A percentile compares a stretch with the other conserved stretches of the same genome.
phyloP scores from a whole-genome alignment of 1,284 basidiomycete genomes.

The Cystobasidium sp. region DNA sequence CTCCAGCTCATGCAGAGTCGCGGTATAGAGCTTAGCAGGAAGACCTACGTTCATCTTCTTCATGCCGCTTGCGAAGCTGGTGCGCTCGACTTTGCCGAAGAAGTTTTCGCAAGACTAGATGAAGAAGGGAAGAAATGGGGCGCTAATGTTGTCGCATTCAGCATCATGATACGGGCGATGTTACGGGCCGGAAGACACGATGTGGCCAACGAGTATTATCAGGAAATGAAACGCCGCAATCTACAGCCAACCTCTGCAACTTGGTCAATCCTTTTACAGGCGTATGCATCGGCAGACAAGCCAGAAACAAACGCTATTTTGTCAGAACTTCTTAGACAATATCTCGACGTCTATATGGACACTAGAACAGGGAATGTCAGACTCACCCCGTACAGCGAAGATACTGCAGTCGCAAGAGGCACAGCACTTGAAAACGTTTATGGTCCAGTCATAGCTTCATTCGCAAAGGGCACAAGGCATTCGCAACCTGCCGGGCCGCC shows the following conservation, averaged over 20 bases:
- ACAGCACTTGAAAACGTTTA: slow-evolving; percentile 50
- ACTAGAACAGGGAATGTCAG: not conserved
- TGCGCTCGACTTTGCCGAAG: slow-evolving; percentile 68
- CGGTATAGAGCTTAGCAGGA: slow-evolving; percentile 65
- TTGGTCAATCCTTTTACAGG: slow-evolving; percentile 70
- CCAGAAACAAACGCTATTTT: slow-evolving; percentile 45
- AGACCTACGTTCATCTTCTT: slow-evolving; percentile 77
- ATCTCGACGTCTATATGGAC: not conserved
- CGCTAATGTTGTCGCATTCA: slow-evolving; percentile 67
- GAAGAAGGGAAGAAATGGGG: slow-evolving; percentile 35
- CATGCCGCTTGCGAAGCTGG: slow-evolving; percentile 81
- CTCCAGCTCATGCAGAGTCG: slow-evolving; percentile 66
- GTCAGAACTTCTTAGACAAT: slow-evolving; percentile 26
- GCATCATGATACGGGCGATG: slow-evolving; percentile 82
- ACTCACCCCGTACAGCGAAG: slow-evolving; percentile 38
- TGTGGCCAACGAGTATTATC: slow-evolving; percentile 71
- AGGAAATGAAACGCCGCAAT: slow-evolving; percentile 72
- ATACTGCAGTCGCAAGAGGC: slow-evolving; percentile 49
- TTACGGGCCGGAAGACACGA: slow-evolving; percentile 66
- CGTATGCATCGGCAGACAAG: slow-evolving; percentile 64
- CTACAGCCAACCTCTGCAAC: slow-evolving; percentile 74
- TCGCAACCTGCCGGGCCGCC: slow-evolving; percentile 35
- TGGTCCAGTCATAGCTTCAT: slow-evolving; percentile 36
- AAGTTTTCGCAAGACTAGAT: slow-evolving; percentile 74
- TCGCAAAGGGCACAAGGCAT: not conserved